A percentile compares a stretch with the other conserved stretches of the same genome.
phyloP scores from a whole-genome alignment of 352 stramenopile genomes.

The Plasmopara halstedii region DNA sequence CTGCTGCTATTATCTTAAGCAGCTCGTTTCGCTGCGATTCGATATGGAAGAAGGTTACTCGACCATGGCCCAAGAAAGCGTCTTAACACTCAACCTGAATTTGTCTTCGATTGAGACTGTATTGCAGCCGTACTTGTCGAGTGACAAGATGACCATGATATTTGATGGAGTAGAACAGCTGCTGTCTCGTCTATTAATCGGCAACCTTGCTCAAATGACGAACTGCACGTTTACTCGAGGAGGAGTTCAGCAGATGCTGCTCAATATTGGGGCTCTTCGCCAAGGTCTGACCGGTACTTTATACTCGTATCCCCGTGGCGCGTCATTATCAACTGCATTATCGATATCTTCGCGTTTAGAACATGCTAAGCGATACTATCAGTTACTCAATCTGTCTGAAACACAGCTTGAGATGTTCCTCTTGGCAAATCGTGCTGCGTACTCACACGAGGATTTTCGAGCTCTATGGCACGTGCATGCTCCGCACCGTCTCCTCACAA shows the following conservation, averaged over 20 bases:
- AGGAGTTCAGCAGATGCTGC: conserved; percentile 72
- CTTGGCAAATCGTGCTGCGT: conserved; percentile 60
- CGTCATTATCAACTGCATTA: conserved; percentile 12
- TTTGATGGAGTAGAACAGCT: conserved; percentile 70
- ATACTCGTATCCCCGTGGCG: conserved; percentile 65
- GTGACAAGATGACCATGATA: conserved; percentile 63
- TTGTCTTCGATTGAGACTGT: conserved; percentile 68
- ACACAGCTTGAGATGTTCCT: conserved; percentile 76
- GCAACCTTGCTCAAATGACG: conserved; percentile 55
- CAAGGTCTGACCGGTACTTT: conserved; percentile 63
- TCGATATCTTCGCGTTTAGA: conserved; percentile 47
- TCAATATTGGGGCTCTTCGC: conserved; percentile 69
- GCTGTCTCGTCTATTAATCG: conserved; percentile 54
- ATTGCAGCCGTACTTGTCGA: conserved; percentile 59
- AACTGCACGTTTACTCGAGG: conserved; percentile 53
- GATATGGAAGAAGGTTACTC: conserved; percentile 44
- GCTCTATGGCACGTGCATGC: conserved; percentile 72
- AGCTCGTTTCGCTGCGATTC: conserved; percentile 57
- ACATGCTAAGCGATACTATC: conserved; percentile 71
- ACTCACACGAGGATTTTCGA: conserved; percentile 51
- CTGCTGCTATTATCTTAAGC: conserved; percentile 73
- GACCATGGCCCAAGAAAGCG: conserved; percentile 64
- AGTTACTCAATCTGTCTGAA: conserved; percentile 61
- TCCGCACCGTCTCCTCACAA: conserved; percentile 58
- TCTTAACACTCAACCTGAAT: conserved; percentile 70